These are phyloP conservation scores for Edaphochlamys debaryana DNA, from an alignment of 139 green algal genomes.

Conservation along the genomic window DNA sequence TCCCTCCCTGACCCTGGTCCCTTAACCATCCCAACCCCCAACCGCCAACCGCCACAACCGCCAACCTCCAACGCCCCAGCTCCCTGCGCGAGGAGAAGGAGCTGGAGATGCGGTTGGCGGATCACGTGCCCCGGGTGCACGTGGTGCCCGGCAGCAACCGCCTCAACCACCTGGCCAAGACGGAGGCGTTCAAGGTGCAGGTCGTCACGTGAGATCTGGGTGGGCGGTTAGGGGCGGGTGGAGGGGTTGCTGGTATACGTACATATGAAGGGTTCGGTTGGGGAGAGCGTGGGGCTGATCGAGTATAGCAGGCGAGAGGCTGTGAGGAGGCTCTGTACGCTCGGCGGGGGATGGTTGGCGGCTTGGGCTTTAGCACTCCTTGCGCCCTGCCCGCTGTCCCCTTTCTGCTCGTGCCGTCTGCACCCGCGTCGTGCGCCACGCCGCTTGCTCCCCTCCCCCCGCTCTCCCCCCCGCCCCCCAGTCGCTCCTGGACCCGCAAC, in stretches of 20 bases:
- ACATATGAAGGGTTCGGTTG: no score
- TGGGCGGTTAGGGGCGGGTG: neutral
- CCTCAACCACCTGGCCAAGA: conserved; percentile 11
- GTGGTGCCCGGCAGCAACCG: conserved; percentile 28
- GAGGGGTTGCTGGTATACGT: no score
- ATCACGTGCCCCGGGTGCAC: conserved; percentile 20
- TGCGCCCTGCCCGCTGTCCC: no score
- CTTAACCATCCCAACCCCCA: neutral
- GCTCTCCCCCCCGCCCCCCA: neutral
- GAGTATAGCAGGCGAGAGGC: neutral
- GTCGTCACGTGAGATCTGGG: conserved; percentile 43
- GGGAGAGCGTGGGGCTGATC: no score
- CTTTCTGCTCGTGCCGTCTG: no score
- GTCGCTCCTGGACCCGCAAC: neutral
- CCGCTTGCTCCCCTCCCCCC: neutral
- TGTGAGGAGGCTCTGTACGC: neutral
- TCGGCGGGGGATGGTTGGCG: no score
- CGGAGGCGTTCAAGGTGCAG: conserved; percentile 37
- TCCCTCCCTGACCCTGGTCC: no score
- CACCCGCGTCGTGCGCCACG: no score
- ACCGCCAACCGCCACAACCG: no score
- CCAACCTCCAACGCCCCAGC: neutral
- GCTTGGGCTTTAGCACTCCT: no score
- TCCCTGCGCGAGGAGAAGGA: conserved; percentile 19
- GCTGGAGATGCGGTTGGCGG: conserved; percentile 31